Conservation (phyloP, 495 filamentous ascomycete species). For the Neurospora cerealis region DNA sequence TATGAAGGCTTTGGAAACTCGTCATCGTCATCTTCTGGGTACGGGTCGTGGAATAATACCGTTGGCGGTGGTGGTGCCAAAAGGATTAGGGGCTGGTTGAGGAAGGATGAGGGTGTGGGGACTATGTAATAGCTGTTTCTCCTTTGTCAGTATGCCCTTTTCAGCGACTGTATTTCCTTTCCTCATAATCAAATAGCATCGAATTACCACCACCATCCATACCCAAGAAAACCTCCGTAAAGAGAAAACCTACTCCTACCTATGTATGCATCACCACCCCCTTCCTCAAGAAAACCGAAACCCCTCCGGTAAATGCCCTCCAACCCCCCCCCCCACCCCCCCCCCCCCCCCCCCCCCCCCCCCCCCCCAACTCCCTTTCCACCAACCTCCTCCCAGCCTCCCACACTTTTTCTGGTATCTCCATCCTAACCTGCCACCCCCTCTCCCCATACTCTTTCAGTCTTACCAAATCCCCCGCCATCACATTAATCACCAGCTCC, state of each 20-base stretch:
- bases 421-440: slow-evolving; percentile 27
- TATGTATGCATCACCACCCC: neutral
- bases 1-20: slow-evolving; percentile 23
- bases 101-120: neutral
- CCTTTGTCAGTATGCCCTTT: neutral
- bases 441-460: slow-evolving; percentile 26
- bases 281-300: neutral
- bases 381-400: slow-evolving; percentile 25
- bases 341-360: slow-evolving; percentile 23
- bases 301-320: slow-evolving; percentile 21
- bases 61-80: neutral
- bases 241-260: neutral
- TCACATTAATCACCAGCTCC: slow-evolving; percentile 28
- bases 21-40: neutral
- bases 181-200: neutral
- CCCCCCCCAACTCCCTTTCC: too few relatives aligned
- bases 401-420: slow-evolving; percentile 28
- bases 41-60: neutral
- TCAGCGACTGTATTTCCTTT: neutral
- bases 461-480: slow-evolving; percentile 28
- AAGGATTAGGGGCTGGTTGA: neutral
- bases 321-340: slow-evolving; percentile 18
- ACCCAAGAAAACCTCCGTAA: neutral
- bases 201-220: neutral
- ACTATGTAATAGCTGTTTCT: neutral